Percentiles rank a stretch among this genome's conserved stretches.
Conservation (phyloP, 371 early-diverging fungal genomes). For the Sporodiniella umbellata region DNA sequence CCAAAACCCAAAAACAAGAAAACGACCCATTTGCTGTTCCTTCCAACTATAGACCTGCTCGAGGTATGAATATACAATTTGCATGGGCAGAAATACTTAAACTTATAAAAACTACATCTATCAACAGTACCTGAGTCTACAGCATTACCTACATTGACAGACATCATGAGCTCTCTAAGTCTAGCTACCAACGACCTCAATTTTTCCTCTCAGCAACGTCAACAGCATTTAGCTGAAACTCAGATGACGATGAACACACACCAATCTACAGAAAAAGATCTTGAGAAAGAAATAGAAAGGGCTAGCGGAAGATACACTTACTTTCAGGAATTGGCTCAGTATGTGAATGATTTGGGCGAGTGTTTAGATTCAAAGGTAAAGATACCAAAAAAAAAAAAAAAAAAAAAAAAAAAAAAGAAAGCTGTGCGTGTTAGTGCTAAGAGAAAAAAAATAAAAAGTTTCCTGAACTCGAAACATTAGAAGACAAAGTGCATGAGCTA, state of each 20-base stretch:
- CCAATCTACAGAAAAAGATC: slow-evolving; percentile 25
- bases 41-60: slow-evolving; percentile 31
- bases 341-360: slow-evolving; percentile 62
- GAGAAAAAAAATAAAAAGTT: no score
- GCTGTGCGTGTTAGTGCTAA: no score
- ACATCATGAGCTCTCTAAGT: slow-evolving; percentile 41
- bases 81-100: no score
- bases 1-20: slow-evolving; percentile 18
- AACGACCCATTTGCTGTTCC: slow-evolving; percentile 24
- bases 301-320: slow-evolving; percentile 59
- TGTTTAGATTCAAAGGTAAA: slow-evolving; percentile 74
- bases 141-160: slow-evolving; percentile 48
- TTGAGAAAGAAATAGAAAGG: slow-evolving; percentile 44
- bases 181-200: slow-evolving; percentile 29
- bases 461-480: slow-evolving; percentile 61
- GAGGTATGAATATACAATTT: no score
- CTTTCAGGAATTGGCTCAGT: slow-evolving; percentile 62
- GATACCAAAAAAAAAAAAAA: neutral
- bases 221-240: slow-evolving; percentile 44
- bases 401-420: no score
- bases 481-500: slow-evolving; percentile 47
- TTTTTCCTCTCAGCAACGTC: slow-evolving; percentile 38
- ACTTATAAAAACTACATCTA: no score
- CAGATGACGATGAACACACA: slow-evolving; percentile 41
- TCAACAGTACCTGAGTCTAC: slow-evolving; percentile 54